Evolutionary conservation across 768 basidiomycete genomes (phyloP).

Genomic region (Mycena alexandri): DNA sequence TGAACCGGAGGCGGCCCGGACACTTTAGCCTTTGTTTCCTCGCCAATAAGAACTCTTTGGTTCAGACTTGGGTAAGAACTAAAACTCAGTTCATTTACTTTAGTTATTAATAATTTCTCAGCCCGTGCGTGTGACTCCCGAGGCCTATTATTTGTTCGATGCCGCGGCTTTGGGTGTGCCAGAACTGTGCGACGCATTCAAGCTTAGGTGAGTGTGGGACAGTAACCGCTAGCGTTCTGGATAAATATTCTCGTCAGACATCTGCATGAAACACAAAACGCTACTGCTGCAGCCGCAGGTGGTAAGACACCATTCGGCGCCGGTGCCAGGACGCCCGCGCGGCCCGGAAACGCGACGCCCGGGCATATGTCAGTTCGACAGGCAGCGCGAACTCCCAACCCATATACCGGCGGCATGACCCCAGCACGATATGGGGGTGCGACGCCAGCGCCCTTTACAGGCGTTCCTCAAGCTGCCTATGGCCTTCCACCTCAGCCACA

Average conservation of each 20-base stretch:
- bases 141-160: constrained; percentile 92
- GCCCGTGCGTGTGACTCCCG: constrained; percentile 90
- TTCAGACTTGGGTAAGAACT: constrained; percentile 86
- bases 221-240: constrained; percentile 3
- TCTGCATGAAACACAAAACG: constrained; percentile 81
- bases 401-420: constrained; percentile 67
- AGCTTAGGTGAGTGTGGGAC: constrained; percentile 72
- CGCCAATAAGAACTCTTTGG: constrained; percentile 89
- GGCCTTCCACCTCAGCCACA: constrained; percentile 44
- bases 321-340: constrained; percentile 81
- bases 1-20: constrained; percentile 91
- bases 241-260: constrained; percentile 60
- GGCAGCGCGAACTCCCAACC: constrained; percentile 82
- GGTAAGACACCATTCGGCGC: constrained; percentile 87
- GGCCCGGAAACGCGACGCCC: constrained; percentile 82
- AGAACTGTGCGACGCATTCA: constrained; percentile 97
- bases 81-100: constrained; percentile 8
- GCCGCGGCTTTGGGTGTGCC: constrained; percentile 92
- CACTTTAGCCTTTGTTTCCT: constrained; percentile 95
- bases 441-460: constrained; percentile 60
- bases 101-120: constrained; percentile 46
- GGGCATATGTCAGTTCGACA: constrained; percentile 85
- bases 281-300: constrained; percentile 58
- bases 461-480: constrained; percentile 44
- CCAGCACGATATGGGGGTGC: constrained; percentile 50